Percentiles rank a stretch among this genome's conserved stretches.
Conservation (phyloP, 1,139 yeast genomes). For the Geotrichum phurueaensis region DNA sequence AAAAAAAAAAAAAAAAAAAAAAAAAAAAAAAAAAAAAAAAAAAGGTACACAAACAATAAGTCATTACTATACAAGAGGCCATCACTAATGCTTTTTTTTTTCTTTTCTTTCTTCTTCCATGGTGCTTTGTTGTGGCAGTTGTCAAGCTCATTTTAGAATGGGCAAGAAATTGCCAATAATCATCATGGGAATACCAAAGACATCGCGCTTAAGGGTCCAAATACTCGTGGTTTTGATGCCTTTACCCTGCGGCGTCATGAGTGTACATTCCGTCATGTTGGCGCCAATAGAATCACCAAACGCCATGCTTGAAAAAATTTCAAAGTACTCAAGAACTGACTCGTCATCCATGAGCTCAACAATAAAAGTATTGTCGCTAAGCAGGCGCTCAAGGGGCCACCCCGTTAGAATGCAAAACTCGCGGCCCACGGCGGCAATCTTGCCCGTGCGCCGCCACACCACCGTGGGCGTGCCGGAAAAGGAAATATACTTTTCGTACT, state of each 20-base stretch:
- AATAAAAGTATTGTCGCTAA: conserved; percentile 53
- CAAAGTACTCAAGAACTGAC: conserved; percentile 81
- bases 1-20: neutral
- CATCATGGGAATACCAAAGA: conserved; percentile 94
- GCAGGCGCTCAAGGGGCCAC: conserved; percentile 67
- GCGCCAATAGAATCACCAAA: conserved; percentile 85
- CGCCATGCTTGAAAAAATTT: conserved; percentile 75
- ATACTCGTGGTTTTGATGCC: conserved; percentile 65
- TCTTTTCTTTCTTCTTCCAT: neutral
- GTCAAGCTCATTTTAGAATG: conserved; percentile 31
- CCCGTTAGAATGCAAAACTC: conserved; percentile 89
- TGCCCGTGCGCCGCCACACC: conserved; percentile 94
- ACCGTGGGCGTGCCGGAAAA: conserved; percentile 91
- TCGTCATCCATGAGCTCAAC: conserved; percentile 87
- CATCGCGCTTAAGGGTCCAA: conserved; percentile 87
- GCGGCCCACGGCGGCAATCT: conserved; percentile 87
- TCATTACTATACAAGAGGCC: too few relatives aligned
- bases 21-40: too few relatives aligned
- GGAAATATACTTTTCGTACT: conserved; percentile 77
- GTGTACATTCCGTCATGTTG: conserved; percentile 77
- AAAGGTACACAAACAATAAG: too few relatives aligned
- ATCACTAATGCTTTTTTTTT: too few relatives aligned
- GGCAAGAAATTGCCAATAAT: conserved; percentile 90
- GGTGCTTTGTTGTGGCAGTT: neutral
- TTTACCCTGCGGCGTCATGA: conserved; percentile 51